Base-by-base conservation (phyloP, 345 rosid genomes). In the Pugionium cornutum region DNA sequence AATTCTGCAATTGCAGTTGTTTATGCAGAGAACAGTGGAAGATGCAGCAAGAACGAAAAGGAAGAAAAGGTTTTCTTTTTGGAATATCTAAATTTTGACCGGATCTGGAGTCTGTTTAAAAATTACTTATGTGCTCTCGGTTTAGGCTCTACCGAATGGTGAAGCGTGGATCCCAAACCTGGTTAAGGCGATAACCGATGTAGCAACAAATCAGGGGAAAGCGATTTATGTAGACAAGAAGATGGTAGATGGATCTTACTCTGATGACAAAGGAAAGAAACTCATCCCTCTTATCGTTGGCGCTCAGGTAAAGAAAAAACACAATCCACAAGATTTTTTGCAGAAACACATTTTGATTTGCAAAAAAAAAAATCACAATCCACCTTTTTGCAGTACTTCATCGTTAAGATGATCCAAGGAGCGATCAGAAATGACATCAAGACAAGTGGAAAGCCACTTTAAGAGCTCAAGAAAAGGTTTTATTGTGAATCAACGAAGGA, bases 21-120 rank as follows among this genome's bases (percentile, higher is more conserved):
- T 30, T 81, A 84, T 82, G 88, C 84, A 33, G 96, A 89, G 80
- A 89, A 89, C 74, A 89, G 92, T 42, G 88, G 92, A 62, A 83
- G 90, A 81, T 89, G 96, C 87, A 89, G 69, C 67, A 89, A 86
- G 82, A 89, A 89, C 41, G 96, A 82, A 36, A 67, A 32, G 29
- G 88, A 84, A 33, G 92, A 89, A 76, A 89, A 89, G 92, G 44
- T 57, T 39, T 27, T 52, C 2, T 63, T 36, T 8, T 35, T 0
- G 9, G 18, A 18, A 18, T 18, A 18, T 18, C 0, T 18, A 18
- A 45, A 5, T 59, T 40, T 64, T 18, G 18, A 18, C 18, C 43
- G 48, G 53, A 75, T 6, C 29, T 64, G 3, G 6, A 45, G 63
- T 31, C 10, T 53, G 28, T 67, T 60, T 6, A 28, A 42, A 42